A percentile compares a stretch with the other conserved stretches of the same genome.
These are phyloP conservation scores for Talaromyces islandicus DNA, from an alignment of 2,329 filamentous ascomycete genomes.

Conservation along the genomic window DNA sequence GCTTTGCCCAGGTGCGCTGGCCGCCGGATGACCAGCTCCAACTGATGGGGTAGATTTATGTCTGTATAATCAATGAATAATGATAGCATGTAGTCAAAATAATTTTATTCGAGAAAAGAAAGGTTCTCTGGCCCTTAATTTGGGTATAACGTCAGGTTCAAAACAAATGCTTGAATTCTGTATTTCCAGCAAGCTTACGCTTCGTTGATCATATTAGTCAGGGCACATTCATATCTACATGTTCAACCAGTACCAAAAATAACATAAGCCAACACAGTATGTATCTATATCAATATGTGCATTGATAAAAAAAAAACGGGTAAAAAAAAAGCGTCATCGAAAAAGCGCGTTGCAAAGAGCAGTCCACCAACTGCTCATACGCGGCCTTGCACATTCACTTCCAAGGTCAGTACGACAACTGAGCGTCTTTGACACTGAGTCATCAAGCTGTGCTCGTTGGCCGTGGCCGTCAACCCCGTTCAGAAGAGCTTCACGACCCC, in stretches of 20 bases:
- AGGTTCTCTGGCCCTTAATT: neutral
- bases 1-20: constrained; percentile 95
- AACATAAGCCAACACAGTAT: neutral
- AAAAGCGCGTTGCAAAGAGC: constrained; percentile 6
- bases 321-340: no score
- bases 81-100: neutral
- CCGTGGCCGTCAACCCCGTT: constrained; percentile 33
- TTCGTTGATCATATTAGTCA: neutral
- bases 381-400: constrained; percentile 12
- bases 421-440: neutral
- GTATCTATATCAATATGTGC: neutral
- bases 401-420: neutral
- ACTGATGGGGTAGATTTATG: constrained; percentile 69
- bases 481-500: constrained; percentile 26
- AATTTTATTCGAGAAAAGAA: neutral
- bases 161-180: neutral
- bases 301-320: neutral
- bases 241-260: neutral
- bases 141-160: neutral
- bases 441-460: constrained; percentile 6
- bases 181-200: neutral
- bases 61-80: neutral
- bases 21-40: constrained; percentile 87
- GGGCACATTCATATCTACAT: neutral
- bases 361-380: constrained; percentile 8